Percentiles rank a stretch among this genome's conserved stretches.
Evolutionary conservation across 805 yeast species (phyloP).

Genomic region (Scheffersomyces ergatensis): DNA sequence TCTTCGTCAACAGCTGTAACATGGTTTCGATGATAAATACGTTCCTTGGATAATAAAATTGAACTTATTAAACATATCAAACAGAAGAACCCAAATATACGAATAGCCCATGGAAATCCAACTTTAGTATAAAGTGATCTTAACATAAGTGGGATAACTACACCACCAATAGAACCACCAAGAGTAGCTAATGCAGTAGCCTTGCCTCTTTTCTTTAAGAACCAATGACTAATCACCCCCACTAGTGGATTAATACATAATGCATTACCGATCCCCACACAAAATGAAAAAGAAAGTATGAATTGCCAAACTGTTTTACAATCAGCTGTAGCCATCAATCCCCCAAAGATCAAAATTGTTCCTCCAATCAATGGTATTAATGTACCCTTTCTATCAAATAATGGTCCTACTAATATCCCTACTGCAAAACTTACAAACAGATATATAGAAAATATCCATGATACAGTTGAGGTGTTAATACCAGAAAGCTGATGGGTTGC

Average conservation of each 20-base stretch:
- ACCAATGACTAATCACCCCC: constrained; percentile 67
- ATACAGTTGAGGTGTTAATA: constrained; percentile 24
- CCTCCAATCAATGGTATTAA: constrained; percentile 45
- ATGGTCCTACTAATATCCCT: constrained; percentile 48
- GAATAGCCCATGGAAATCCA: constrained; percentile 30
- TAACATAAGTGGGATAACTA: constrained; percentile 25
- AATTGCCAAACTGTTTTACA: constrained; percentile 57
- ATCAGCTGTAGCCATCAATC: constrained; percentile 54
- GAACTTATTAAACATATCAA: constrained; percentile 22
- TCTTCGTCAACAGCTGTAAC: not conserved
- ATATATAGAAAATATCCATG: constrained; percentile 42
- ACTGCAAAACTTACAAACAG: constrained; percentile 25
- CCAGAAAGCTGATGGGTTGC: constrained; percentile 33
- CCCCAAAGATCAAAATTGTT: constrained; percentile 39
- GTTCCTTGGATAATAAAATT: constrained; percentile 24
- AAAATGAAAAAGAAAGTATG: constrained; percentile 43
- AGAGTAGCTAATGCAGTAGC: constrained; percentile 16
- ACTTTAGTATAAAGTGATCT: constrained; percentile 20
- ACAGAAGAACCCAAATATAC: constrained; percentile 22
- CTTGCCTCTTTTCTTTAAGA: constrained; percentile 52
- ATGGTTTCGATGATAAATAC: constrained; percentile 13
- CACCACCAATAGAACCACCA: constrained; percentile 33
- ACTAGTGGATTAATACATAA: constrained; percentile 59
- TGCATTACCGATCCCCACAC: constrained; percentile 59
- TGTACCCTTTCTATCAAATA: constrained; percentile 64